Percentiles rank a stretch among this genome's conserved stretches.
phyloP scores from a whole-genome alignment of 2,329 filamentous ascomycete genomes.

The Trichoderma hamatum region DNA sequence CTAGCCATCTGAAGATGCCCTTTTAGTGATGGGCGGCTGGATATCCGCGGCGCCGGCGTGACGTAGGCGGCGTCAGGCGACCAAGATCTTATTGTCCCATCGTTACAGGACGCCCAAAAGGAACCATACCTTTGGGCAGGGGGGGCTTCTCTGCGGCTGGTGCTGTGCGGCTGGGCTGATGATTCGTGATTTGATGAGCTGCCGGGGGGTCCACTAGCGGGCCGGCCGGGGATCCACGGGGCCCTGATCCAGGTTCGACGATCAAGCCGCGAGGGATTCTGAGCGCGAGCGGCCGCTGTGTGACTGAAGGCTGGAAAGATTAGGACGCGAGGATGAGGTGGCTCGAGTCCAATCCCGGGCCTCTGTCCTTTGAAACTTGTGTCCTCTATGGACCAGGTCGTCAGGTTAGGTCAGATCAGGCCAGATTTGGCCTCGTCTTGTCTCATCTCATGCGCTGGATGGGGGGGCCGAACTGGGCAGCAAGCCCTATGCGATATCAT shows the following conservation, averaged over 20 bases:
- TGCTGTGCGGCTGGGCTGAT: constrained; percentile 10
- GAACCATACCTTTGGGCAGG: background rate
- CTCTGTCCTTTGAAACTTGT: background rate
- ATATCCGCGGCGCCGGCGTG: constrained; percentile 18
- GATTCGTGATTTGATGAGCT: constrained; percentile 18
- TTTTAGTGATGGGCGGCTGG: constrained; percentile 15
- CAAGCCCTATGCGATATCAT: background rate
- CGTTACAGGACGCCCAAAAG: background rate
- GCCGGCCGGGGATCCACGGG: constrained; percentile 21
- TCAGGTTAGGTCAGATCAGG: constrained; percentile 1
- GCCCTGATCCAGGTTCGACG: constrained; percentile 4
- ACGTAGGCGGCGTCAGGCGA: constrained; percentile 25
- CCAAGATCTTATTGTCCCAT: constrained; percentile 20
- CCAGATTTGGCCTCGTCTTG: background rate
- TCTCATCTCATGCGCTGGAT: constrained; percentile 14
- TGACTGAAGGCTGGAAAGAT: background rate
- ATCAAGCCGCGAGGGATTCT: constrained; percentile 3
- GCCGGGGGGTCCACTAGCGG: constrained; percentile 21
- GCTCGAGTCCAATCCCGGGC: background rate
- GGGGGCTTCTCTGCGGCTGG: background rate
- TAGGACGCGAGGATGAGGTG: background rate
- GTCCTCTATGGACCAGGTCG: background rate
- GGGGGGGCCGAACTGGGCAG: constrained; percentile 17
- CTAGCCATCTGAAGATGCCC: constrained; percentile 17
- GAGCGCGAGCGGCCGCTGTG: constrained; percentile 8